phyloP scores from a whole-genome alignment of 768 basidiomycete genomes.

The Termitomyces sp. region DNA sequence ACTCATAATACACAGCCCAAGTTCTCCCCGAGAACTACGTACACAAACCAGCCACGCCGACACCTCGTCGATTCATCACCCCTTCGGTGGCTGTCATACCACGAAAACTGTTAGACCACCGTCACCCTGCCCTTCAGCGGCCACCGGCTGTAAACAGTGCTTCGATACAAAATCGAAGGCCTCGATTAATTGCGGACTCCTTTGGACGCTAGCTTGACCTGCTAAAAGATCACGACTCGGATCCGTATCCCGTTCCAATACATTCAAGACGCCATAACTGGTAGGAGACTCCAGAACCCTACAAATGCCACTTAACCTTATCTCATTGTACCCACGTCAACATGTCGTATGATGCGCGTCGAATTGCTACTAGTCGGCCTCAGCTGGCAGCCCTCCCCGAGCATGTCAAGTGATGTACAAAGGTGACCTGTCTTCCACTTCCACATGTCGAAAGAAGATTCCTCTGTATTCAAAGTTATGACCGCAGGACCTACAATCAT shows the following conservation, averaged over 20 bases:
- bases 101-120: background rate
- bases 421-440: too few relatives aligned
- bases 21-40: background rate
- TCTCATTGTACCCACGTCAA: background rate
- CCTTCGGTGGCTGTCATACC: background rate
- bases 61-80: background rate
- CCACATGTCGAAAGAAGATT: background rate
- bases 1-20: background rate
- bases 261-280: background rate
- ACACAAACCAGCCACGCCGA: background rate
- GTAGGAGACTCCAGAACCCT: background rate
- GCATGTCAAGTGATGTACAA: too few relatives aligned
- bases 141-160: background rate
- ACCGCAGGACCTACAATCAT: background rate
- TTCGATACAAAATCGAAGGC: background rate
- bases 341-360: background rate
- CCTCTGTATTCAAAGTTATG: background rate
- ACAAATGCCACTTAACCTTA: background rate
- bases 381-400: background rate
- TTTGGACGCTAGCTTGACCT: background rate
- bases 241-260: background rate
- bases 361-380: too few relatives aligned
- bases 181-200: background rate
- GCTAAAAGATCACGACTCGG: constrained; percentile 2
- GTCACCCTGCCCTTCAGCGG: background rate